Base-by-base conservation (phyloP, 2,329 filamentous ascomycete species). In the Alternaria arborescens region DNA sequence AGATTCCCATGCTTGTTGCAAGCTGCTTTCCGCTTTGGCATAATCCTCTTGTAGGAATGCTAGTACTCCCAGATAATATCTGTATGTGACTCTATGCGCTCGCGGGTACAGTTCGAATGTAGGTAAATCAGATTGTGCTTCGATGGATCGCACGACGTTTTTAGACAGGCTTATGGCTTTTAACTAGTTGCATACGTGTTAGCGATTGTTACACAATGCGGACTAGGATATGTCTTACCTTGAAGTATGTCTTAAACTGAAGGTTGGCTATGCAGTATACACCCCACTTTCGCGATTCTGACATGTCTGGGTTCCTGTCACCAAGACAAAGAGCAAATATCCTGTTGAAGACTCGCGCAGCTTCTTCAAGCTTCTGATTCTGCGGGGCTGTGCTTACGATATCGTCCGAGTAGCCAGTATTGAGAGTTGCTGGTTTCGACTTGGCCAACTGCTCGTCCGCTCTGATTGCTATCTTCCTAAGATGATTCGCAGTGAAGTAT, bases 241-340 rank as follows among this genome's bases (percentile, higher is more conserved):
- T 96, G 83, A 99, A 99, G 79, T 98, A 97, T 1, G 94, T 98
- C 81, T 98, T 98, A 87, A 99, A 99, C 14, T 97, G 84, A 8
- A 99, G 86, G 75, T 97, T 98, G 73, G 94, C 93, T 67, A 94
- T 90, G 78, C 93, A 94, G 82, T 99, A 99, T 48, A 97, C 91
- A 7, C 93, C 96, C 95, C 95, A 99, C 86, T 98, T 99, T 55
- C 95, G 89, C 8, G 94, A 97, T 71, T 97, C 91, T 24, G 58
- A 64, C 73, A 93, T 89, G 44, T 97, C 83, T 14, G 91, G 89
- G 62, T 91, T 91, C 79, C 92, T 90, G 77, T 99, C 95, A 71
- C 89, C 93, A 50, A 97, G 84, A 77, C 95, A 99, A 5, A 97
- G 80, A 16, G 91, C 92, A 78, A 98, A 99, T 67, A 98, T 93